Conservation (phyloP, 2,329 filamentous ascomycete genomes). For the Tricladium varicosporioides region DNA sequence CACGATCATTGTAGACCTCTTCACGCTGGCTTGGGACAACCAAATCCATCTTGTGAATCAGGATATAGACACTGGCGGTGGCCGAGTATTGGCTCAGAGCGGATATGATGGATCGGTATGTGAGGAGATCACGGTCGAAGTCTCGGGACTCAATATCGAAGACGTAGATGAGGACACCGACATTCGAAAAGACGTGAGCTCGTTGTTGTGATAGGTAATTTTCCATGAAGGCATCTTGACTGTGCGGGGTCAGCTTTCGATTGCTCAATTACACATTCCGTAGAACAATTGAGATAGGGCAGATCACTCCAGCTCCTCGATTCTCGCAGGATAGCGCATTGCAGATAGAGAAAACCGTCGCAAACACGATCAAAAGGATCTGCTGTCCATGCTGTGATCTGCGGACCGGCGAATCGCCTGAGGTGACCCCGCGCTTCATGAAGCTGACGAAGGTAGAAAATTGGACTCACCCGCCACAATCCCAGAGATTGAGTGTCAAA, state of each 20-base stretch:
- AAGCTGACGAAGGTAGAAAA: neutral
- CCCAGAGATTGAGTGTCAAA: constrained; percentile 95
- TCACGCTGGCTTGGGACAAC: constrained; percentile 78
- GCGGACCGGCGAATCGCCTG: neutral
- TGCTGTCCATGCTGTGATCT: neutral
- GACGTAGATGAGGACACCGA: constrained; percentile 97
- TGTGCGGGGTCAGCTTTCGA: constrained; percentile 35
- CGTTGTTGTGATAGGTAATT: constrained; percentile 96
- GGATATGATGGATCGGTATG: constrained; percentile 86
- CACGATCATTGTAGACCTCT: constrained; percentile 80
- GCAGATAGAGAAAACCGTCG: neutral
- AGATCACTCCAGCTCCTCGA: no score
- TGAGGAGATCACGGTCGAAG: constrained; percentile 87
- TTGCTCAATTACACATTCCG: neutral
- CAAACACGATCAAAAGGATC: no score
- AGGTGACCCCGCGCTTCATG: neutral
- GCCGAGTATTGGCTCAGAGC: constrained; percentile 84
- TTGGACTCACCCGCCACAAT: constrained; percentile 76
- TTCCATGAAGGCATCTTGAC: constrained; percentile 98
- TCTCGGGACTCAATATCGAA: constrained; percentile 98
- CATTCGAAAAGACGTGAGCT: constrained; percentile 93
- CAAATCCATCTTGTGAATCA: constrained; percentile 99
- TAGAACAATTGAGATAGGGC: neutral
- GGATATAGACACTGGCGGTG: constrained; percentile 81
- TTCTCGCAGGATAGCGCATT: no score